These are phyloP conservation scores for Pleurotus platypus DNA, from an alignment of 768 basidiomycete genomes.

Conservation along the genomic window DNA sequence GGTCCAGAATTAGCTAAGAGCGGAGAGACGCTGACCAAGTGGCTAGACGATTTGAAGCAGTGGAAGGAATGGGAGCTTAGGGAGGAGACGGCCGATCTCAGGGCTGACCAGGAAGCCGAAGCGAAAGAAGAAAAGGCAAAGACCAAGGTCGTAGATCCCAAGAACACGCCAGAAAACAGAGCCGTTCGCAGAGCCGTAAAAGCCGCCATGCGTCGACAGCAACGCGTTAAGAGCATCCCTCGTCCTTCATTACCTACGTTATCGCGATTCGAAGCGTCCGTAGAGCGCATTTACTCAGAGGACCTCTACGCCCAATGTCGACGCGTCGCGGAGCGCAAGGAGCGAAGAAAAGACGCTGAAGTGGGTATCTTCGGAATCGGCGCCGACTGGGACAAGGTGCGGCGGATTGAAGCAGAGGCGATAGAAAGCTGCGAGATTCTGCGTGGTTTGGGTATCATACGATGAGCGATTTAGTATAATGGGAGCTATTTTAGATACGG, in stretches of 20 bases:
- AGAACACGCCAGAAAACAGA: constrained; percentile 15
- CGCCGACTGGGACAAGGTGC: constrained; percentile 89
- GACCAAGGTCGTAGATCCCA: constrained; percentile 7
- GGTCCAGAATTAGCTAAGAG: constrained; percentile 56
- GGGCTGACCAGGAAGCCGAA: constrained; percentile 20
- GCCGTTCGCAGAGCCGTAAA: not conserved
- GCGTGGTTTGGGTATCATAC: constrained; percentile 53
- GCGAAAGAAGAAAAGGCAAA: constrained; percentile 17
- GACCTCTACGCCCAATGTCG: constrained; percentile 72
- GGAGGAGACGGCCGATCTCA: constrained; percentile 29
- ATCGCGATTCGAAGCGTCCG: constrained; percentile 64
- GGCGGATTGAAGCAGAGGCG: constrained; percentile 63
- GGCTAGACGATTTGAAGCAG: constrained; percentile 4
- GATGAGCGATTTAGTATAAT: not conserved
- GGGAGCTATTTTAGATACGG: not conserved
- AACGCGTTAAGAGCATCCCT: constrained; percentile 26
- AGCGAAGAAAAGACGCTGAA: constrained; percentile 70
- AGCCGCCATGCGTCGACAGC: constrained; percentile 1
- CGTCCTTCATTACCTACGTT: constrained; percentile 34
- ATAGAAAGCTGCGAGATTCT: constrained; percentile 79
- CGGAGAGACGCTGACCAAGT: constrained; percentile 4
- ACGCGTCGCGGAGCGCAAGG: constrained; percentile 59
- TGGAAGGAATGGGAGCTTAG: constrained; percentile 37
- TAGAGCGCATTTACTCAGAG: constrained; percentile 76
- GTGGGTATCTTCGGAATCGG: constrained; percentile 89